Percentiles rank a stretch among this genome's conserved stretches.
phyloP scores from a whole-genome alignment of 768 basidiomycete species.

The Termitomyces sp. region DNA sequence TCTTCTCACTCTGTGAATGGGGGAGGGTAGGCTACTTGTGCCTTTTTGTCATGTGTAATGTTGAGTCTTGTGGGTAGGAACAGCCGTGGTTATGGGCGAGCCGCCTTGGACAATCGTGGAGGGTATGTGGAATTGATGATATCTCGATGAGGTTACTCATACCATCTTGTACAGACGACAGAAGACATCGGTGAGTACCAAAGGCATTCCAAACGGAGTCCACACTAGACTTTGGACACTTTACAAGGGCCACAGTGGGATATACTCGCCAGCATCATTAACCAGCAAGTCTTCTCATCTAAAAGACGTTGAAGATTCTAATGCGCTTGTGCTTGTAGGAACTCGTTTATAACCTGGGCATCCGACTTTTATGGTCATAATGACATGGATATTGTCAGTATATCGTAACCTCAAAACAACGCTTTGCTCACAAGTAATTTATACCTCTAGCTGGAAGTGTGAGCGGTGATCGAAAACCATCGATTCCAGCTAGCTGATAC shows the following conservation, averaged over 20 bases:
- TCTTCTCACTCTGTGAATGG: constrained; percentile 66
- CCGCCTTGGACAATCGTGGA: constrained; percentile 64
- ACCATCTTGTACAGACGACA: constrained; percentile 39
- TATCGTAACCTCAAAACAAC: background rate
- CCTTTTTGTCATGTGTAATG: background rate
- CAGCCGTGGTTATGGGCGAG: constrained; percentile 49
- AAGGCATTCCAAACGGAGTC: background rate
- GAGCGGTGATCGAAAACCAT: constrained; percentile 6
- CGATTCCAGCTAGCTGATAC: background rate
- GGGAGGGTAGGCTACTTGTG: constrained; percentile 46
- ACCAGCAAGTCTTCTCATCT: constrained; percentile 36
- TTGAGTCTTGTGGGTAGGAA: constrained; percentile 28
- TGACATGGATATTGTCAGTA: constrained; percentile 62
- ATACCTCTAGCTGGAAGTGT: constrained; percentile 50
- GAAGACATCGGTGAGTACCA: constrained; percentile 36
- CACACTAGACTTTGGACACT: background rate
- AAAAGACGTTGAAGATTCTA: background rate
- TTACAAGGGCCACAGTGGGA: constrained; percentile 40
- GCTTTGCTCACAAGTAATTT: background rate
- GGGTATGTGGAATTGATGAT: constrained; percentile 32
- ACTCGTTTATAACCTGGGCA: constrained; percentile 62
- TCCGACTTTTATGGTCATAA: constrained; percentile 67
- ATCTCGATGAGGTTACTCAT: background rate
- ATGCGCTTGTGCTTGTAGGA: constrained; percentile 32
- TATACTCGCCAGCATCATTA: constrained; percentile 55